Percentiles rank a stretch among this genome's conserved stretches.
These are phyloP conservation scores for Coemansia sp. DNA, from an alignment of 192 early-diverging fungal genomes.

Conservation along the genomic window DNA sequence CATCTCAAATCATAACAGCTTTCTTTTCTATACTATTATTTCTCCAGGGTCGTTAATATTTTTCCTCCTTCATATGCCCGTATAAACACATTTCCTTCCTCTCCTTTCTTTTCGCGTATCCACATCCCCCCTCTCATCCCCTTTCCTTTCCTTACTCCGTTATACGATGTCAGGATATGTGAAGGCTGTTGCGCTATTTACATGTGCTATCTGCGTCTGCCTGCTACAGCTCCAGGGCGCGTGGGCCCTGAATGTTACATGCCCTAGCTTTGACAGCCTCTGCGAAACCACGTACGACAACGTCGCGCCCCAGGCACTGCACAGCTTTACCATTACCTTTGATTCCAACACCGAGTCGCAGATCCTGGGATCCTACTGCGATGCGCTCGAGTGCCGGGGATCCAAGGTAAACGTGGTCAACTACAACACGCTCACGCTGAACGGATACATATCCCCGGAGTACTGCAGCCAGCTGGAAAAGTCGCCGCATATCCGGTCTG, in stretches of 20 bases:
- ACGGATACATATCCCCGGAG: conserved; percentile 11
- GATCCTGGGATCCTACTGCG: conserved; percentile 35
- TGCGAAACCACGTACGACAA: conserved; percentile 31
- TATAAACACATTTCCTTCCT: background rate
- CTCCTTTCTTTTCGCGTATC: background rate
- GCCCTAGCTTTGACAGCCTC: conserved; percentile 26
- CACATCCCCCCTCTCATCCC: background rate
- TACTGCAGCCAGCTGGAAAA: conserved; percentile 15
- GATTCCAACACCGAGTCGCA: conserved; percentile 12
- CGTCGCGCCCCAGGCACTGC: conserved; percentile 26
- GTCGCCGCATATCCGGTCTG: conserved; percentile 12
- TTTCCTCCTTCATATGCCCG: background rate
- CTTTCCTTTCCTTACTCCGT: background rate
- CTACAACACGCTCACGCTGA: conserved; percentile 32
- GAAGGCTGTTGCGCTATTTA: background rate
- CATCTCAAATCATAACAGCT: background rate
- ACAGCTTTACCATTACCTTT: conserved; percentile 23
- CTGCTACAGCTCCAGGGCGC: conserved; percentile 2
- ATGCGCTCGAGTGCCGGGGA: conserved; percentile 42
- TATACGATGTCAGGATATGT: background rate
- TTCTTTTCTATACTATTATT: background rate
- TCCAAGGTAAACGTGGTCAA: conserved; percentile 20
- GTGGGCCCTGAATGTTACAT: conserved; percentile 23
- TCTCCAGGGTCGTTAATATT: background rate
- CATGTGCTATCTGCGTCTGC: background rate